These are phyloP conservation scores for Triticum timopheevii DNA, from an alignment of 176 grass and related monocot species.

Conservation along the genomic window DNA sequence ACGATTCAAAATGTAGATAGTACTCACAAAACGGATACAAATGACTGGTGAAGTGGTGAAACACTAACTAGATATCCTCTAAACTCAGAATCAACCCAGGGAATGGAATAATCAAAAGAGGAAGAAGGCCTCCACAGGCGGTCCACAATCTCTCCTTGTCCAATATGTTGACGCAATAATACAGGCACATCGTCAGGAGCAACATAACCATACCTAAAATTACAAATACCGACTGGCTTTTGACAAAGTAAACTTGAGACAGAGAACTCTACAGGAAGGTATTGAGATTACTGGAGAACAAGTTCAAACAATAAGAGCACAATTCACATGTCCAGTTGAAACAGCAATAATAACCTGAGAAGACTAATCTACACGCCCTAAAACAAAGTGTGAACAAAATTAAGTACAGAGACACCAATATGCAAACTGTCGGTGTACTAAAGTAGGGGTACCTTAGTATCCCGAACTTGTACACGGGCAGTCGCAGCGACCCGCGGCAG, in stretches of 20 bases:
- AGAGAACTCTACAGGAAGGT: not conserved
- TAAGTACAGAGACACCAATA: too few relatives aligned
- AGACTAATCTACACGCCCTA: too few relatives aligned
- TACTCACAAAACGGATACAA: not conserved
- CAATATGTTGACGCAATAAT: constrained; percentile 75
- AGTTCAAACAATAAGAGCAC: not conserved
- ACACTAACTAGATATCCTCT: not conserved
- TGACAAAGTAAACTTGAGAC: not conserved
- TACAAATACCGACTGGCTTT: constrained; percentile 18
- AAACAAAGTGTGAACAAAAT: too few relatives aligned
- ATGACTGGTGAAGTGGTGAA: not conserved
- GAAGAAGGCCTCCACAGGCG: constrained; percentile 74
- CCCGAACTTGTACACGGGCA: too few relatives aligned
- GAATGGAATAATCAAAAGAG: constrained; percentile 3
- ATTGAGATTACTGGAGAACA: not conserved
- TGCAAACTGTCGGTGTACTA: too few relatives aligned
- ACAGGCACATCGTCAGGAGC: constrained; percentile 81
- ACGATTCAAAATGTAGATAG: not conserved
- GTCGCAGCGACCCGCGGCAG: too few relatives aligned
- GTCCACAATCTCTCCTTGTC: constrained; percentile 73
- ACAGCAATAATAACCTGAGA: too few relatives aligned
- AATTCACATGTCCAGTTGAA: too few relatives aligned
- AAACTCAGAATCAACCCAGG: not conserved
- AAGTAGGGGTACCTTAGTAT: too few relatives aligned
- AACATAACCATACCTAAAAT: constrained; percentile 95